Conservation (phyloP, 805 yeast species). For the Saccharomycopsis selenospora region DNA sequence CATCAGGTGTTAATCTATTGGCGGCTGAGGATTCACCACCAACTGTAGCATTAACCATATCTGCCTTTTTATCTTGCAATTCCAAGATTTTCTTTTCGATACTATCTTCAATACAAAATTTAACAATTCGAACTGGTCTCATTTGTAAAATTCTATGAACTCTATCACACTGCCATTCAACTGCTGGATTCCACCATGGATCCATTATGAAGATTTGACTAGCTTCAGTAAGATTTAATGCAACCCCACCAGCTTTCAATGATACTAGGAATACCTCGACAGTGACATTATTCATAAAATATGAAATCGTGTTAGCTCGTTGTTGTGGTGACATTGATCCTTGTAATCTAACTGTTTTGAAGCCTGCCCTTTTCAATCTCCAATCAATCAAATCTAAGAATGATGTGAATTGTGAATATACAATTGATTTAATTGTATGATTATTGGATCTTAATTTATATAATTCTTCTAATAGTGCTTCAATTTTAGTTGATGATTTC, state of each 20-base stretch:
- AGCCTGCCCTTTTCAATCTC: constrained; percentile 92
- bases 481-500: constrained; percentile 94
- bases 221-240: constrained; percentile 92
- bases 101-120: constrained; percentile 93
- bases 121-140: constrained; percentile 86
- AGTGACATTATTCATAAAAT: constrained; percentile 85
- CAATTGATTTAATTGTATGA: constrained; percentile 90
- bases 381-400: constrained; percentile 96
- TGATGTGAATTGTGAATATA: constrained; percentile 93
- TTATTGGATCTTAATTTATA: constrained; percentile 80
- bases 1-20: constrained; percentile 83
- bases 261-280: constrained; percentile 94
- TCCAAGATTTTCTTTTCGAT: constrained; percentile 95
- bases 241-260: constrained; percentile 98
- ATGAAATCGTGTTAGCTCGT: constrained; percentile 82
- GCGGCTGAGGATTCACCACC: constrained; percentile 90
- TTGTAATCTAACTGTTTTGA: constrained; percentile 85
- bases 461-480: constrained; percentile 89
- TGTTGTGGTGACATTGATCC: constrained; percentile 97
- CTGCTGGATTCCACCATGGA: constrained; percentile 99
- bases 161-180: constrained; percentile 97
- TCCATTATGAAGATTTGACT: constrained; percentile 93
- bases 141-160: constrained; percentile 96
- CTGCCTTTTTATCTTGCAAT: constrained; percentile 93
- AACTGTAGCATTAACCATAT: constrained; percentile 95